phyloP scores from a whole-genome alignment of 495 filamentous ascomycete species.

The Lasiosphaeris hirsuta region DNA sequence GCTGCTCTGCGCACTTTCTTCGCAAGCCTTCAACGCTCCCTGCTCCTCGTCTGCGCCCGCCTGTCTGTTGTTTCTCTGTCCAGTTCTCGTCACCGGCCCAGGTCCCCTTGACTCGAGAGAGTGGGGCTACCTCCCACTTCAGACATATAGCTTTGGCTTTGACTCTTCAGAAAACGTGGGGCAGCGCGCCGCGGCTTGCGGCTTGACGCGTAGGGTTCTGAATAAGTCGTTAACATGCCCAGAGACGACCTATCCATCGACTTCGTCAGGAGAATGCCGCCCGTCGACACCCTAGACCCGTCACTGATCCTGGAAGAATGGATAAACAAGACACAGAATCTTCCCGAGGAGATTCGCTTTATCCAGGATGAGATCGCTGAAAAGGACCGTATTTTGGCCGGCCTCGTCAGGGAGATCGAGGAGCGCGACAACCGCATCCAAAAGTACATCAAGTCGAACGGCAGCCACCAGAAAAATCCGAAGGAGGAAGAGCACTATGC shows the following conservation, averaged over 20 bases:
- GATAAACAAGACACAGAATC: slow-evolving; percentile 78
- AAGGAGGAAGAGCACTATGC: slow-evolving; percentile 76
- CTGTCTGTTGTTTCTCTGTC: not conserved
- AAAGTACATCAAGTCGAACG: slow-evolving; percentile 83
- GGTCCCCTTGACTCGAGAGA: slow-evolving; percentile 4
- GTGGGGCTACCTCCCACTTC: slow-evolving; percentile 8
- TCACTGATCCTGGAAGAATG: slow-evolving; percentile 90
- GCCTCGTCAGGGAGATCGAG: slow-evolving; percentile 69
- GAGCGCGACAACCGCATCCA: slow-evolving; percentile 79
- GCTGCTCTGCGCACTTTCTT: too few relatives aligned
- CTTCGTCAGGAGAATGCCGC: slow-evolving; percentile 52
- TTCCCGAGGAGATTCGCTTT: slow-evolving; percentile 88
- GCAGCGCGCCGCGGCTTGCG: slow-evolving; percentile 10
- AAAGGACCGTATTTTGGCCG: slow-evolving; percentile 77
- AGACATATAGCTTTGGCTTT: not conserved
- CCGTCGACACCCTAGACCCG: slow-evolving; percentile 61
- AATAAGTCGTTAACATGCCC: slow-evolving; percentile 49
- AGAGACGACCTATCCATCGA: slow-evolving; percentile 62
- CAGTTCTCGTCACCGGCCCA: not conserved
- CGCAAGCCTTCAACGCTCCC: too few relatives aligned
- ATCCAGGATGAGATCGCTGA: slow-evolving; percentile 91
- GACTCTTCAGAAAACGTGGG: slow-evolving; percentile 2
- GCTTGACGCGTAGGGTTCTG: slow-evolving; percentile 11
- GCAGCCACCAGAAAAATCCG: slow-evolving; percentile 75
- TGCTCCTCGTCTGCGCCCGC: too few relatives aligned